These are phyloP conservation scores for Solanum appendiculatum DNA, from an alignment of 257 asterid species.

Conservation along the genomic window DNA sequence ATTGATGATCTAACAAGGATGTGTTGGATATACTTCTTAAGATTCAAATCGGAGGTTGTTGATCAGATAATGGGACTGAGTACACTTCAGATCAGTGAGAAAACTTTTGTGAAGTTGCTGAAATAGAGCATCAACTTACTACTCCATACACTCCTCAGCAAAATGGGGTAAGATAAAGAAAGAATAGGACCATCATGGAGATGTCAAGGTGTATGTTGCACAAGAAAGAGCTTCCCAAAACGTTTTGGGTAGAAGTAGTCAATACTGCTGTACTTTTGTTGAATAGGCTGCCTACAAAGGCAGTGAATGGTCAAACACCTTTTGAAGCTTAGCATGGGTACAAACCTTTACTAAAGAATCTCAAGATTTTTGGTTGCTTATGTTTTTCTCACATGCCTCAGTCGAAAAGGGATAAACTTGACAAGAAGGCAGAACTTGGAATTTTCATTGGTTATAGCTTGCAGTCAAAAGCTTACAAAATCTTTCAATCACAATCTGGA, in stretches of 20 bases:
- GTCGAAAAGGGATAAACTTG: background rate
- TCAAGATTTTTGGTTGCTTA: background rate
- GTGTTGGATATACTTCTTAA: background rate
- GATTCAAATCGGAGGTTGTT: background rate
- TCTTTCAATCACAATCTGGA: background rate
- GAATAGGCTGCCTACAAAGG: background rate
- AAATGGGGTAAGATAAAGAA: slow-evolving; percentile 3
- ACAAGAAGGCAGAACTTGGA: background rate
- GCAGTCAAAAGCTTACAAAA: background rate
- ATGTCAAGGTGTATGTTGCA: background rate
- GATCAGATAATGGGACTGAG: background rate
- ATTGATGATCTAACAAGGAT: background rate
- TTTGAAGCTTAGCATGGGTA: background rate
- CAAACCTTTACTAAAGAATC: background rate
- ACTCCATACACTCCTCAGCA: background rate
- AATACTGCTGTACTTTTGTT: background rate
- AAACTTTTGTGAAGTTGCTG: background rate
- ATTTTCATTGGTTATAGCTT: background rate
- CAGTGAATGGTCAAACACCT: background rate
- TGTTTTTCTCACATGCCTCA: background rate
- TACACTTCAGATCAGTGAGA: background rate
- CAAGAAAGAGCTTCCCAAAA: background rate
- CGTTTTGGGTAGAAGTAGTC: background rate
- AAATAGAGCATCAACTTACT: slow-evolving; percentile 1
- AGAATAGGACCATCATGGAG: background rate